Percentiles rank a stretch among this genome's conserved stretches.
Conservation (phyloP, 805 yeast genomes). For the Pichia kluyveri region DNA sequence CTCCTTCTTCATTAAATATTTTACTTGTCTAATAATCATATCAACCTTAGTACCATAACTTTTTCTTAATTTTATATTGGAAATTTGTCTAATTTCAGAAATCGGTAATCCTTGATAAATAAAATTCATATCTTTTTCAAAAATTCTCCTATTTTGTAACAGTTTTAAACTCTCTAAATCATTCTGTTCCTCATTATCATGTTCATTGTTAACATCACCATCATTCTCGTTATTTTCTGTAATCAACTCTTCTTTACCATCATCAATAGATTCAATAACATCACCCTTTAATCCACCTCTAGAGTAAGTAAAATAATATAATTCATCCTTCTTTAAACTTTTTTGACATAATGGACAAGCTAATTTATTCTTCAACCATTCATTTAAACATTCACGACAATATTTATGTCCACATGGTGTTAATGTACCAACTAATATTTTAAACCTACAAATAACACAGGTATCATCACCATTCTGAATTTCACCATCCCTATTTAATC, state of each 20-base stretch:
- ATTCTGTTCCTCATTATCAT: background rate
- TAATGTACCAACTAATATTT: slow-evolving; percentile 66
- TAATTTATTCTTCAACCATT: slow-evolving; percentile 50
- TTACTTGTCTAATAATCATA: slow-evolving; percentile 62
- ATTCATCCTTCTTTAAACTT: slow-evolving; percentile 36
- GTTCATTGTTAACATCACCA: background rate
- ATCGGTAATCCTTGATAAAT: slow-evolving; percentile 39
- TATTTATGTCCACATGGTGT: slow-evolving; percentile 90
- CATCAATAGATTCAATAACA: slow-evolving; percentile 21
- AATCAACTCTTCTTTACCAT: slow-evolving; percentile 11
- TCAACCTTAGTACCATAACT: slow-evolving; percentile 84
- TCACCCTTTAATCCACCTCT: slow-evolving; percentile 43
- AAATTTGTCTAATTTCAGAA: slow-evolving; percentile 35
- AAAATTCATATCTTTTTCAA: slow-evolving; percentile 28
- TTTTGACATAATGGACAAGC: slow-evolving; percentile 81
- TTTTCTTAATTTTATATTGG: slow-evolving; percentile 32
- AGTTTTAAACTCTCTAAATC: slow-evolving; percentile 15
- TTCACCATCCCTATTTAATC: slow-evolving; percentile 20
- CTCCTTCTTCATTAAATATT: slow-evolving; percentile 51
- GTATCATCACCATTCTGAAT: slow-evolving; percentile 26
- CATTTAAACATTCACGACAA: slow-evolving; percentile 70
- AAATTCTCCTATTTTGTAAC: slow-evolving; percentile 14
- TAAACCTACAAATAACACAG: slow-evolving; percentile 73
- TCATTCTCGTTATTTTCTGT: slow-evolving; percentile 10
- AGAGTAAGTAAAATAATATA: slow-evolving; percentile 62